Evolutionary conservation across 306 rosid species (phyloP).

Genomic region (Pterocarpus macrocarpus): DNA sequence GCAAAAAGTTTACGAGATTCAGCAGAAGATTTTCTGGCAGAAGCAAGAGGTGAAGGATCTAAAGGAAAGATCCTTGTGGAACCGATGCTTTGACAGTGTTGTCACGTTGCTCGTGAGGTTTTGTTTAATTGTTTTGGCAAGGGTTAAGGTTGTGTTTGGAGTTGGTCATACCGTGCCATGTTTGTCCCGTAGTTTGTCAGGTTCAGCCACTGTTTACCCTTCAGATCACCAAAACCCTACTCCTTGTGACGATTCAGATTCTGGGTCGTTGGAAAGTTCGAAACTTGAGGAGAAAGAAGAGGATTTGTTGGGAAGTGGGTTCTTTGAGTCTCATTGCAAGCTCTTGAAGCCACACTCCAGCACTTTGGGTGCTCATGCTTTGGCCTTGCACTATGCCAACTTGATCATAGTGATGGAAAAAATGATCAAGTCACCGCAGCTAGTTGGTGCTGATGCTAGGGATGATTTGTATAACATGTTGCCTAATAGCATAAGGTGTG

Average conservation of each 20-base stretch:
- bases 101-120: conserved; percentile 70
- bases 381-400: conserved; percentile 84
- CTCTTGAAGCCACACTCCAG: conserved; percentile 65
- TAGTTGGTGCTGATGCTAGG: conserved; percentile 86
- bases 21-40: conserved; percentile 87
- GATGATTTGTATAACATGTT: conserved; percentile 88
- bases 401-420: conserved; percentile 92
- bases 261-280: conserved; percentile 58
- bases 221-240: conserved; percentile 64
- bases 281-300: conserved; percentile 35
- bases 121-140: conserved; percentile 72
- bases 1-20: conserved; percentile 70
- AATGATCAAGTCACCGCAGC: conserved; percentile 90
- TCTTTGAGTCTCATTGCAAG: conserved; percentile 74
- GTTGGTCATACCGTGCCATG: conserved; percentile 56
- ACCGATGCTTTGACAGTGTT: conserved; percentile 70
- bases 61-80: conserved; percentile 83
- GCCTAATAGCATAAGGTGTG: conserved; percentile 67
- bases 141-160: conserved; percentile 83
- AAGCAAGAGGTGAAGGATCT: conserved; percentile 83
- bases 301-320: conserved; percentile 40
- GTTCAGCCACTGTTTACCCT: conserved; percentile 84
- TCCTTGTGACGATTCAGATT: conserved; percentile 46
- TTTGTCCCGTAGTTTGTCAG: conserved; percentile 72
- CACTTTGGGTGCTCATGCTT: conserved; percentile 75